These are phyloP conservation scores for Populus trichocarpa DNA, from an alignment of 441 rosid genomes.

Conservation along the genomic window DNA sequence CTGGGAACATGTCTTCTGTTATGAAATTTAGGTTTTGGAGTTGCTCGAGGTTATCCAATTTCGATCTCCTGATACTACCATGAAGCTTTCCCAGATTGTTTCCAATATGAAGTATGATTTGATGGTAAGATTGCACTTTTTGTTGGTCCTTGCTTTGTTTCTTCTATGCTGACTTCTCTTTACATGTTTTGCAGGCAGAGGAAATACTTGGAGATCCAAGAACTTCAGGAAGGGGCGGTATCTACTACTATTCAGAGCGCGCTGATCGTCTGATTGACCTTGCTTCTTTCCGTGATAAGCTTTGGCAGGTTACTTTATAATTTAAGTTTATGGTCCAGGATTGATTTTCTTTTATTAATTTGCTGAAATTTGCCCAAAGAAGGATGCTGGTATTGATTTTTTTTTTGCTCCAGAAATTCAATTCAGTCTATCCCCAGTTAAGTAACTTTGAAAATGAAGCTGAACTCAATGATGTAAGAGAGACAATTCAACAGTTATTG, in stretches of 20 bases:
- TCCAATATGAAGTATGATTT: conserved; percentile 62
- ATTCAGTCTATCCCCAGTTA: conserved; percentile 59
- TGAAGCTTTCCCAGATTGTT: conserved; percentile 66
- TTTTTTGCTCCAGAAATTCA: conserved; percentile 53
- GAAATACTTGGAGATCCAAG: conserved; percentile 72
- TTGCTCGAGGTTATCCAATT: conserved; percentile 90
- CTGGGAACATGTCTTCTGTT: conserved; percentile 14
- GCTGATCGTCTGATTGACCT: conserved; percentile 95
- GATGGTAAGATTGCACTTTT: conserved; percentile 51
- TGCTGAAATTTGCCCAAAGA: conserved; percentile 1
- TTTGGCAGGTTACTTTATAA: conserved; percentile 71
- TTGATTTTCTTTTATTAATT: conserved; percentile 14
- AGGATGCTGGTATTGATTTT: conserved; percentile 19
- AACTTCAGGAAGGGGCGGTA: conserved; percentile 72
- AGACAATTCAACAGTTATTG: conserved; percentile 74
- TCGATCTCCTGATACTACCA: conserved; percentile 77
- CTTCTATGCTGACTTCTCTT: conserved; percentile 9
- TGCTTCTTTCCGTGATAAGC: conserved; percentile 69
- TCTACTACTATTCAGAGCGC: conserved; percentile 89
- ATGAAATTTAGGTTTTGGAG: conserved; percentile 63
- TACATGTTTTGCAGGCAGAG: conserved; percentile 55
- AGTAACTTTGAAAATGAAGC: conserved; percentile 58
- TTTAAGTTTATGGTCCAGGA: not conserved
- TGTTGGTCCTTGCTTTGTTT: not conserved
- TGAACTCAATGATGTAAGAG: conserved; percentile 79